These are phyloP conservation scores for Trichophyton rubrum DNA, from an alignment of 2,329 filamentous ascomycete species.

Conservation along the genomic window DNA sequence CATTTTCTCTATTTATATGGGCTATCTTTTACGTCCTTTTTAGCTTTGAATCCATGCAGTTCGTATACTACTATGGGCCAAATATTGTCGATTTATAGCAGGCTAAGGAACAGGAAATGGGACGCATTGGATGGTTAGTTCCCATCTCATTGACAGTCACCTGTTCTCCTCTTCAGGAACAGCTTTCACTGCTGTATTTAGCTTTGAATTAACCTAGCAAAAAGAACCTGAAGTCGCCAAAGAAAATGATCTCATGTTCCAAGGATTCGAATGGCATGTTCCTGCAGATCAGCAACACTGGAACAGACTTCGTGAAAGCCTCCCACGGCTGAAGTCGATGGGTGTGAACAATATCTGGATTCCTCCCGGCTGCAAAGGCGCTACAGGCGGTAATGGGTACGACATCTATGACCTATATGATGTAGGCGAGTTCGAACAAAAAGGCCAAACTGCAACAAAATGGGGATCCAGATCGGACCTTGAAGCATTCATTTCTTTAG, in stretches of 20 bases:
- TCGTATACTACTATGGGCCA: background rate
- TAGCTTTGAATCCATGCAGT: background rate
- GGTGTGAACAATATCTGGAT: constrained; percentile 56
- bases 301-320: constrained; percentile 41
- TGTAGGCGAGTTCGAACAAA: constrained; percentile 61
- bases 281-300: constrained; percentile 51
- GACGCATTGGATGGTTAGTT: background rate
- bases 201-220: background rate
- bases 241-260: constrained; percentile 39
- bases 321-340: constrained; percentile 45
- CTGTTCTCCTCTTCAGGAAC: background rate
- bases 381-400: constrained; percentile 52
- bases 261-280: constrained; percentile 62
- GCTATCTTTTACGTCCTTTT: background rate
- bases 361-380: constrained; percentile 58
- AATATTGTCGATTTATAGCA: background rate
- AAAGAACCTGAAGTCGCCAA: background rate
- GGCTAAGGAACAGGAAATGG: background rate
- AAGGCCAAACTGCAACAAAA: constrained; percentile 50
- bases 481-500: constrained; percentile 38
- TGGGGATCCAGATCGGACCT: constrained; percentile 56
- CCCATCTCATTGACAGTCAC: background rate
- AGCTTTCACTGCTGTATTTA: background rate
- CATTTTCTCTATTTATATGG: background rate
- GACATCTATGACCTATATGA: constrained; percentile 60